phyloP scores from a whole-genome alignment of 1,139 yeast genomes.

The Pichia cactophila region DNA sequence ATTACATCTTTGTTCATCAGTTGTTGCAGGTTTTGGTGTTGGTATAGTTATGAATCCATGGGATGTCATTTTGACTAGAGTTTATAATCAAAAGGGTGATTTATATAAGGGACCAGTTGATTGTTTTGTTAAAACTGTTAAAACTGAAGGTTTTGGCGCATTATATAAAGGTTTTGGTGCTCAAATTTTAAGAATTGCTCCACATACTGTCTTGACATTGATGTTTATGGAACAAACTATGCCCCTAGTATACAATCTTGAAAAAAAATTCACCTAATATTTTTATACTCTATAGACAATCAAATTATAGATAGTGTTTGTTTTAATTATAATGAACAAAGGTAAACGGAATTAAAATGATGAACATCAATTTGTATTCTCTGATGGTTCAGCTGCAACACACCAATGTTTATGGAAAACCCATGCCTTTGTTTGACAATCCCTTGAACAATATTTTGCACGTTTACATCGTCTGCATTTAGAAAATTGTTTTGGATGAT shows the following conservation, averaged over 20 bases:
- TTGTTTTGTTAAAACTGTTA: constrained; percentile 75
- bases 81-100: constrained; percentile 89
- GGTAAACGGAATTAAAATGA: neutral
- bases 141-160: constrained; percentile 78
- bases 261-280: constrained; percentile 19
- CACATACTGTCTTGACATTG: constrained; percentile 85
- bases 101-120: constrained; percentile 82
- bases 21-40: constrained; percentile 84
- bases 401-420: constrained; percentile 93
- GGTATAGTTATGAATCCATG: constrained; percentile 96
- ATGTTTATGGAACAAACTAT: constrained; percentile 95
- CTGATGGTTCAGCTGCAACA: constrained; percentile 24
- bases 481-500: constrained; percentile 81
- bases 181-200: constrained; percentile 85
- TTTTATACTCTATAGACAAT: neutral
- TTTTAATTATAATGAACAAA: neutral
- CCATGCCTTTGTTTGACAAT: constrained; percentile 92
- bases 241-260: constrained; percentile 46
- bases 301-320: neutral
- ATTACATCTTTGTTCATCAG: constrained; percentile 67
- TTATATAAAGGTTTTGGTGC: constrained; percentile 94
- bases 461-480: constrained; percentile 92
- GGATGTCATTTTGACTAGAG: constrained; percentile 90
- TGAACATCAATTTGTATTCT: neutral
- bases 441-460: constrained; percentile 89